These are phyloP conservation scores for Acanthamoeba castellanii DNA, from an alignment of 208 protist species.

Conservation along the genomic window DNA sequence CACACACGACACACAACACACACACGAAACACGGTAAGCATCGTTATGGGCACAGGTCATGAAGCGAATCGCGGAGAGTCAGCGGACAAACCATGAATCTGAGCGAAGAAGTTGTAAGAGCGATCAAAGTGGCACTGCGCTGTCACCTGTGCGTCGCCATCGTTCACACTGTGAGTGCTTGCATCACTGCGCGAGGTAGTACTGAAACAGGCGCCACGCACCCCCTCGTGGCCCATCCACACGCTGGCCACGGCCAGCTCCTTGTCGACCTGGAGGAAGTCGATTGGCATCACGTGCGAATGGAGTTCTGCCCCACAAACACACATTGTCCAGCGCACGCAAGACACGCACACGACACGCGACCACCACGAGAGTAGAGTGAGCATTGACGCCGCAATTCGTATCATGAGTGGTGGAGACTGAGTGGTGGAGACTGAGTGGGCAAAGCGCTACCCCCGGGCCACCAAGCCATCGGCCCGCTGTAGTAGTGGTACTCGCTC, in stretches of 20 bases:
- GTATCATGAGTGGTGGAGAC: background rate
- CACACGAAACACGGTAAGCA: background rate
- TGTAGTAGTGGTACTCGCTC: constrained; percentile 43
- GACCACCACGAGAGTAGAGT: no score
- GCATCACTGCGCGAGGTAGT: background rate
- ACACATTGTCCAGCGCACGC: no score
- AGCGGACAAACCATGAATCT: background rate
- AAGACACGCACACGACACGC: background rate
- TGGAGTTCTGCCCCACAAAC: background rate
- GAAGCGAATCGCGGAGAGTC: background rate
- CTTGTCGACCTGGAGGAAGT: constrained; percentile 5
- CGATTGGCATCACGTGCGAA: background rate
- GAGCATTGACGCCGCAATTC: background rate
- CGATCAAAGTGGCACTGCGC: constrained; percentile 45
- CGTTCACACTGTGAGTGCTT: background rate
- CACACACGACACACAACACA: background rate
- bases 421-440: background rate
- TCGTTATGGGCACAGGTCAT: background rate
- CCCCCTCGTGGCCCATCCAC: constrained; percentile 48
- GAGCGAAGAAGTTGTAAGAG: constrained; percentile 6
- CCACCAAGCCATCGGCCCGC: constrained; percentile 20
- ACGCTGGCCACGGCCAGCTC: constrained; percentile 31
- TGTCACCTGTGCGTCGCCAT: background rate
- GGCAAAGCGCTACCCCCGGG: background rate
- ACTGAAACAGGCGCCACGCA: background rate